Conservation (phyloP, 306 rosid genomes). For the Pyrus pyrifolia region DNA sequence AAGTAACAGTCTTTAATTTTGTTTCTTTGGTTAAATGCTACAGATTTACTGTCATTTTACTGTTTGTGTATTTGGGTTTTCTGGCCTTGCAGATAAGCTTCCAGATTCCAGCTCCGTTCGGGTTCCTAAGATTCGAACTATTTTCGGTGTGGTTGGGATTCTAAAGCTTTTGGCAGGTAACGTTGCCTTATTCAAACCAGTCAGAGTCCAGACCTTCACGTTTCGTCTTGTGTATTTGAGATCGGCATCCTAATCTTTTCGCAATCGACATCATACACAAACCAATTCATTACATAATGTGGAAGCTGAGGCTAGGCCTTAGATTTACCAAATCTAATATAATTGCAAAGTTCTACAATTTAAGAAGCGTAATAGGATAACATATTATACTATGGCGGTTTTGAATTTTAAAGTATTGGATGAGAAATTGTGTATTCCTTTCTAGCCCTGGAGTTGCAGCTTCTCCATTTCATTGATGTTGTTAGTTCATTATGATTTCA, state of each 20-base stretch:
- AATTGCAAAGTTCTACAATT: not conserved
- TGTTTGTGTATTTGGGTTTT: not conserved
- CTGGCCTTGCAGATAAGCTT: slow-evolving; percentile 52
- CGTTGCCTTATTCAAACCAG: slow-evolving; percentile 16
- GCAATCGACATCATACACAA: not conserved
- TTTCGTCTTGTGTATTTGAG: not conserved
- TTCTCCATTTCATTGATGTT: slow-evolving; percentile 17
- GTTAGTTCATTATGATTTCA: slow-evolving; percentile 20
- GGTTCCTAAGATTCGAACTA: slow-evolving; percentile 67
- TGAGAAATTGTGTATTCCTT: not conserved
- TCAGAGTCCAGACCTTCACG: not conserved
- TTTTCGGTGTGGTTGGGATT: slow-evolving; percentile 82
- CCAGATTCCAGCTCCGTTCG: slow-evolving; percentile 62
- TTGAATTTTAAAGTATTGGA: not conserved
- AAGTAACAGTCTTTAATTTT: not conserved
- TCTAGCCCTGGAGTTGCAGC: not conserved
- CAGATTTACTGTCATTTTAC: not conserved
- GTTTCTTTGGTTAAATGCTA: not conserved
- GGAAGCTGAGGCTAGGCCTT: not conserved
- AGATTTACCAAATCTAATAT: not conserved
- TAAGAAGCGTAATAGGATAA: not conserved
- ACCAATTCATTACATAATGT: not conserved
- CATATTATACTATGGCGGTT: not conserved
- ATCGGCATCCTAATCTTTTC: not conserved
- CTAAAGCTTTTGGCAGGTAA: slow-evolving; percentile 84